These are phyloP conservation scores for Cyclotella kingstonii DNA, from an alignment of 108 stramenopile genomes.

Conservation along the genomic window DNA sequence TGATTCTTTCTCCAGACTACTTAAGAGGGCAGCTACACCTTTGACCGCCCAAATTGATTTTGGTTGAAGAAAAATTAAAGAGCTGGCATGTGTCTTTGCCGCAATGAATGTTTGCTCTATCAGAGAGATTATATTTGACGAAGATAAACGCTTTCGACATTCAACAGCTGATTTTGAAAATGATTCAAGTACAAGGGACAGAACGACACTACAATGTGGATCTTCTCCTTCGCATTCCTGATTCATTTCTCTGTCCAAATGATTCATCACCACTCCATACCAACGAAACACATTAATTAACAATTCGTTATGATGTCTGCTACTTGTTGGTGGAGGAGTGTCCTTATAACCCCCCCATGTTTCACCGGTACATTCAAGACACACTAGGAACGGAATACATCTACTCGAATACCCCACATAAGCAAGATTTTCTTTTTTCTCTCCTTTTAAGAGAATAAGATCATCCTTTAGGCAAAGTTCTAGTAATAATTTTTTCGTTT, in stretches of 20 bases:
- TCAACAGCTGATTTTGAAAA: conserved; percentile 43
- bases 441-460: conserved; percentile 5
- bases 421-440: conserved; percentile 12
- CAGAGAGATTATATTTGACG: conserved; percentile 14
- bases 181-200: conserved; percentile 51
- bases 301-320: background rate
- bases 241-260: conserved; percentile 1
- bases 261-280: conserved; percentile 33
- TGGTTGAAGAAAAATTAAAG: conserved; percentile 35
- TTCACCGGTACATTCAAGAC: conserved; percentile 26
- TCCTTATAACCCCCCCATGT: conserved; percentile 14
- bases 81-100: conserved; percentile 28
- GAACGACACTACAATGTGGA: conserved; percentile 8
- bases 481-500: conserved; percentile 16
- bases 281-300: conserved; percentile 20
- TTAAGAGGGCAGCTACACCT: conserved; percentile 47
- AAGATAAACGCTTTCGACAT: conserved; percentile 26
- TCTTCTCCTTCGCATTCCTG: background rate
- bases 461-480: conserved; percentile 27
- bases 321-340: background rate
- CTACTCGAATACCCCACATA: conserved; percentile 42
- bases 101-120: conserved; percentile 23
- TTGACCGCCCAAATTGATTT: conserved; percentile 58
- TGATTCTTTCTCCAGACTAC: conserved; percentile 27
- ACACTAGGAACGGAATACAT: conserved; percentile 55